Evolutionary conservation across 805 yeast species (phyloP).

Genomic region (Wickerhamiella galacta): DNA sequence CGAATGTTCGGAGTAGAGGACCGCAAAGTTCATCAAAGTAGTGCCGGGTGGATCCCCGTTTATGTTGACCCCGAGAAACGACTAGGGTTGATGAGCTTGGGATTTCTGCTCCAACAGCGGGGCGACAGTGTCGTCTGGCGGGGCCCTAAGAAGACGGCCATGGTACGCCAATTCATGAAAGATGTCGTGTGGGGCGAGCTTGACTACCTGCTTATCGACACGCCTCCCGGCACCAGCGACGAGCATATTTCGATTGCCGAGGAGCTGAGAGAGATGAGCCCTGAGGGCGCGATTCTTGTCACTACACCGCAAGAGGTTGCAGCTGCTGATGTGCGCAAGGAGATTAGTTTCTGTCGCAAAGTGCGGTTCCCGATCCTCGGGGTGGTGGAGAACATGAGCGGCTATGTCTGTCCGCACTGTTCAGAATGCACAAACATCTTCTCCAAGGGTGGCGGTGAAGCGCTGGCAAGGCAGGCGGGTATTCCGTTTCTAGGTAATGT

Average conservation of each 20-base stretch:
- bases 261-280: slow-evolving; percentile 44
- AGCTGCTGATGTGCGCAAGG: slow-evolving; percentile 86
- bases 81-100: slow-evolving; percentile 68
- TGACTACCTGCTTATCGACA: slow-evolving; percentile 72
- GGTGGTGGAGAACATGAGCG: slow-evolving; percentile 90
- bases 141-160: slow-evolving; percentile 96
- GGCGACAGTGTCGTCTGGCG: slow-evolving; percentile 94
- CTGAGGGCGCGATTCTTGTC: slow-evolving; percentile 88
- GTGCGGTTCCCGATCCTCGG: slow-evolving; percentile 72
- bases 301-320: slow-evolving; percentile 94
- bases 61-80: slow-evolving; percentile 28
- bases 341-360: slow-evolving; percentile 77
- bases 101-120: slow-evolving; percentile 67
- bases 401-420: slow-evolving; percentile 89
- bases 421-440: slow-evolving; percentile 76
- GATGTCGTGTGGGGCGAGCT: slow-evolving; percentile 83
- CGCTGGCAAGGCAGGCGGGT: slow-evolving; percentile 42
- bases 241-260: slow-evolving; percentile 96
- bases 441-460: slow-evolving; percentile 81
- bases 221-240: slow-evolving; percentile 98
- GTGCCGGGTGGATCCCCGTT: slow-evolving; percentile 89
- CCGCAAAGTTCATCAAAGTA: slow-evolving; percentile 62
- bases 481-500: slow-evolving; percentile 68
- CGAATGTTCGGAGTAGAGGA: slow-evolving; percentile 87
- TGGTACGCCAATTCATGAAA: slow-evolving; percentile 82